phyloP scores from a whole-genome alignment of 164 flowering plant species.

The grape (Vitis vinifera) region DNA sequence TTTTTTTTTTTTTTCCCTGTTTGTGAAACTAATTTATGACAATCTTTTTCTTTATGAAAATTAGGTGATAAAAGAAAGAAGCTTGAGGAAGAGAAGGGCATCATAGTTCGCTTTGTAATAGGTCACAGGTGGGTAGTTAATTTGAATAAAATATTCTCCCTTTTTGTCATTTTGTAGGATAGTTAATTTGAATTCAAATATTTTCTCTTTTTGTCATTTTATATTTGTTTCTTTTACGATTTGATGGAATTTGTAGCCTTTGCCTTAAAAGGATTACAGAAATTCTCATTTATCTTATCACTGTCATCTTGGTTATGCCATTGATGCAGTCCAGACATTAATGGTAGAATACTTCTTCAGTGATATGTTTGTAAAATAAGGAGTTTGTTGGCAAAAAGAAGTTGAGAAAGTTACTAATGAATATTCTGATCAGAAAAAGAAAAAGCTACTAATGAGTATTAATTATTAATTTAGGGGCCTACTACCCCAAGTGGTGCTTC shows the following conservation, averaged over 20 bases:
- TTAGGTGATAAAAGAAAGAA: constrained; percentile 79
- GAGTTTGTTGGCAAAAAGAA: not conserved
- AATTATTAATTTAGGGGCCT: too few species aligned
- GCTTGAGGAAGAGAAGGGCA: constrained; percentile 97
- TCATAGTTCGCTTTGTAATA: constrained; percentile 85
- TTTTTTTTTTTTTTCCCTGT: not conserved
- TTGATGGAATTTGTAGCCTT: not conserved
- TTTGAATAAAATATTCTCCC: not conserved
- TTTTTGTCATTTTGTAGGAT: not conserved
- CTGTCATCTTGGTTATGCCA: too few species aligned
- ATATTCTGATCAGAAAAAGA: too few species aligned
- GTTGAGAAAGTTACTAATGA: too few species aligned
- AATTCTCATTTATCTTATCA: too few species aligned
- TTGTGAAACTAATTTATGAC: constrained; percentile 1
- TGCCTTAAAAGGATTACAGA: not conserved
- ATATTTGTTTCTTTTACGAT: not conserved
- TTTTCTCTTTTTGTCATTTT: not conserved
- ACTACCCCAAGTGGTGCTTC: too few species aligned
- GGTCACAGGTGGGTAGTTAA: constrained; percentile 80
- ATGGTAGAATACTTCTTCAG: not conserved
- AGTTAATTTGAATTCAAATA: too few species aligned
- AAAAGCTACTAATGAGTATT: too few species aligned
- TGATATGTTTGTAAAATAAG: not conserved
- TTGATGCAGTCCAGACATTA: too few species aligned
- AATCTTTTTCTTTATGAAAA: constrained; percentile 7